Evolutionary conservation across 2,329 filamentous ascomycete genomes (phyloP).

Genomic region (Fusarium anthophilum): DNA sequence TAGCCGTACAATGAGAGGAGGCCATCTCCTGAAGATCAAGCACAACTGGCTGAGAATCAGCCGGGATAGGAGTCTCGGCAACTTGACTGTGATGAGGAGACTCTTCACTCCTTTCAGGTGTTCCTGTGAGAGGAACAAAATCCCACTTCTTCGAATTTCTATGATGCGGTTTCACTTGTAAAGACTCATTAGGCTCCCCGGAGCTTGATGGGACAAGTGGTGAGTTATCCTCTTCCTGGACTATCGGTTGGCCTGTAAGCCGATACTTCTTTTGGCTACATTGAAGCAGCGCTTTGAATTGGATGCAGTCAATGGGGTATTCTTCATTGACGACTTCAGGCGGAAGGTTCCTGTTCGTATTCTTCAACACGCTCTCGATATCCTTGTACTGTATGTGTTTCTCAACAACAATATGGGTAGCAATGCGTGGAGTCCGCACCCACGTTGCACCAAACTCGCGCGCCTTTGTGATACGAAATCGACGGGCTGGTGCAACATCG

Average conservation of each 20-base stretch:
- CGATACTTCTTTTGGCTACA: constrained; percentile 67
- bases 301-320: constrained; percentile 75
- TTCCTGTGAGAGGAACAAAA: constrained; percentile 50
- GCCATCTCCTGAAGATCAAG: constrained; percentile 31
- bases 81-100: constrained; percentile 39
- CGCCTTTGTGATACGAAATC: constrained; percentile 77
- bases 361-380: constrained; percentile 60
- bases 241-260: constrained; percentile 59
- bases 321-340: constrained; percentile 70
- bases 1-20: background rate
- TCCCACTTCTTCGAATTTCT: constrained; percentile 51
- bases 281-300: constrained; percentile 66
- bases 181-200: constrained; percentile 47
- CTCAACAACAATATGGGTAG: constrained; percentile 86
- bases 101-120: constrained; percentile 50
- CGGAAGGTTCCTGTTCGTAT: constrained; percentile 33
- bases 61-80: constrained; percentile 24
- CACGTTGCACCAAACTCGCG: constrained; percentile 79
- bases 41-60: constrained; percentile 41
- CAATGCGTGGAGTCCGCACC: constrained; percentile 64
- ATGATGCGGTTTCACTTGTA: constrained; percentile 60
- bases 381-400: constrained; percentile 71
- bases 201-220: constrained; percentile 9
- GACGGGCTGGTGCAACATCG: constrained; percentile 73
- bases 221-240: background rate